Conservation (phyloP, 805 yeast genomes). For the Ogataea pini region DNA sequence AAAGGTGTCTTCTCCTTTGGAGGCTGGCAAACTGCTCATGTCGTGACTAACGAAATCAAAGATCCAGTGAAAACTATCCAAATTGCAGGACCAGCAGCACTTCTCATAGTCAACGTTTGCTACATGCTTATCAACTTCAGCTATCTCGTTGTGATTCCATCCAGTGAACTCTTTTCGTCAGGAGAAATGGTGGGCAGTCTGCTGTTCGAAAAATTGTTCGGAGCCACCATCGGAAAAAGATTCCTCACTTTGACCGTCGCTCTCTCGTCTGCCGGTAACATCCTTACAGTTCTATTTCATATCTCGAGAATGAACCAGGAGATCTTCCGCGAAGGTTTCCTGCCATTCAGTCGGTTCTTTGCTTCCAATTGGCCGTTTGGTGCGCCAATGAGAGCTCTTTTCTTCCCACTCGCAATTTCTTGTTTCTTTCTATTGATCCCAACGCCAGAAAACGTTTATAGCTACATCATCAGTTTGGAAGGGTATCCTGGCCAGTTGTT, state of each 20-base stretch:
- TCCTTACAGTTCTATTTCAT: conserved; percentile 54
- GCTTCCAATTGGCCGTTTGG: conserved; percentile 57
- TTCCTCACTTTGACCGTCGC: conserved; percentile 52
- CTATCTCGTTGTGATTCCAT: conserved; percentile 52
- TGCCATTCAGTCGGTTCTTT: conserved; percentile 51
- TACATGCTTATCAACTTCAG: conserved; percentile 51
- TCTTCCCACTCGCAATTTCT: conserved; percentile 45
- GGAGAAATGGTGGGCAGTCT: conserved; percentile 55
- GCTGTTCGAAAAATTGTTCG: conserved; percentile 52
- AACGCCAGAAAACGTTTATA: conserved; percentile 49
- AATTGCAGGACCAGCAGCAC: conserved; percentile 54
- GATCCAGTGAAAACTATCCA: conserved; percentile 52
- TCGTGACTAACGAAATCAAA: conserved; percentile 53
- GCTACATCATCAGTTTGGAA: conserved; percentile 52
- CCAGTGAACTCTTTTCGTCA: conserved; percentile 43
- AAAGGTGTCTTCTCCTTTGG: conserved; percentile 52
- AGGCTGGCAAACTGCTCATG: conserved; percentile 59
- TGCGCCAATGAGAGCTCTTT: conserved; percentile 50
- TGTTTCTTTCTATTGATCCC: conserved; percentile 45
- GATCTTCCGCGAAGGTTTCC: conserved; percentile 54
- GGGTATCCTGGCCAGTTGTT: conserved; percentile 54
- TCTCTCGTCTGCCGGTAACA: conserved; percentile 56
- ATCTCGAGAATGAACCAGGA: conserved; percentile 58
- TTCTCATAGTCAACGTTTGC: conserved; percentile 43
- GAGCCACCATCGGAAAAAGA: conserved; percentile 47